Evolutionary conservation across 371 early-diverging fungal genomes (phyloP), one percentile per base, ranked within the genome.

Genomic region (Dichotomocladium elegans): DNA sequence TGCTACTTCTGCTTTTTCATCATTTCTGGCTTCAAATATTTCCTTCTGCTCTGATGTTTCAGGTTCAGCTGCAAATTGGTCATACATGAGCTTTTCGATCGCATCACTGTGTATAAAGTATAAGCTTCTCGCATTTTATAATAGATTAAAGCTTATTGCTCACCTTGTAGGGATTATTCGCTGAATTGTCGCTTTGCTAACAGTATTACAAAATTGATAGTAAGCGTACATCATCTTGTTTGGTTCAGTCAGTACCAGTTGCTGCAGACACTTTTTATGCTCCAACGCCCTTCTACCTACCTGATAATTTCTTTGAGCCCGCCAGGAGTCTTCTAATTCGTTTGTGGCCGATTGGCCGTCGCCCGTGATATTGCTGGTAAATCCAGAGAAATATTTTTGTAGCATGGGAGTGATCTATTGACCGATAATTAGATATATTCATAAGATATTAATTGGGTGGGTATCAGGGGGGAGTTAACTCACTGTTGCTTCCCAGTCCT

Each of bases 201-300:
- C 80, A 56, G 81, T 76, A 3, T 57, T 53, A 50, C 78, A 76
- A 17, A 85, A 66, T 44, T 71, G 74, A 3, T 75, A 76, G 49
- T 85, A 83, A 0, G 82, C 75, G 51, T 79, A 82, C 45, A 83
- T 74, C 80, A 83, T 83, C 81, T 83, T 51, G n/a, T n/a, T n/a
- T n/a, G n/a, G n/a, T n/a, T n/a, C n/a, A n/a, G n/a, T n/a, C n/a
- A n/a, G n/a, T n/a, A n/a, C n/a, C n/a, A n/a, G n/a, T n/a, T n/a
- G n/a, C n/a, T n/a, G n/a, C n/a, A n/a, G n/a, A n/a, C n/a, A n/a
- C n/a, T n/a, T n/a, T n/a, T n/a, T n/a, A n/a, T n/a, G n/a, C n/a
- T n/a, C n/a, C n/a, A n/a, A n/a, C n/a, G n/a, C n/a, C n/a, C n/a
- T 10, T 5, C 29, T 22, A 41, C 29, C 34, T 62, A 71, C 75